phyloP scores from a whole-genome alignment of 2,329 filamentous ascomycete genomes.

The Fusarium sp. region DNA sequence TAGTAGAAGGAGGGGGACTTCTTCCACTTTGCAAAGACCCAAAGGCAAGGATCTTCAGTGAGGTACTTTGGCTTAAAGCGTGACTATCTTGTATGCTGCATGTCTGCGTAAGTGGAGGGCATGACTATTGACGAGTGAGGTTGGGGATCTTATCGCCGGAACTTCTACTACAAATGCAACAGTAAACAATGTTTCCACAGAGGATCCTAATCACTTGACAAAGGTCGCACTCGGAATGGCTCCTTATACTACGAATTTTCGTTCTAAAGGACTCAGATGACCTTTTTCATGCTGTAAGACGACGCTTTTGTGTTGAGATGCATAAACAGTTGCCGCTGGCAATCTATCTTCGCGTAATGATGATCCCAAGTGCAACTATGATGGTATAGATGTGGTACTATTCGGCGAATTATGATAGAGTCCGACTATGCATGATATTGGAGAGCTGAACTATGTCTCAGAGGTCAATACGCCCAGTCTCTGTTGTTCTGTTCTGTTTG shows the following conservation, averaged over 20 bases:
- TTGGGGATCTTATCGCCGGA: constrained; percentile 3
- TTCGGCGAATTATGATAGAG: neutral
- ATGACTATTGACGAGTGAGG: constrained; percentile 5
- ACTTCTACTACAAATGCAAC: neutral
- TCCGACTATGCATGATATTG: neutral
- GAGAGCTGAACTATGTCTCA: constrained; percentile 5
- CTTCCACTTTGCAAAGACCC: neutral
- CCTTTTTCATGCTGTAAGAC: neutral
- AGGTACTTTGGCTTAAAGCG: constrained; percentile 1
- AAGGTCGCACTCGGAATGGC: neutral
- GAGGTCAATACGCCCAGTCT: neutral
- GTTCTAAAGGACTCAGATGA: neutral
- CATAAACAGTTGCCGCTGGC: neutral
- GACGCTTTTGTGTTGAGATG: constrained; percentile 6
- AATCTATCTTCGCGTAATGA: neutral
- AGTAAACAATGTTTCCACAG: constrained; percentile 11
- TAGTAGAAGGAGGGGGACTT: constrained; percentile 6
- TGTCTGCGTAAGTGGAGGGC: constrained; percentile 2
- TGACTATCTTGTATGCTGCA: constrained; percentile 18
- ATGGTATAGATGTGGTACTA: neutral
- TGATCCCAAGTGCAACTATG: neutral
- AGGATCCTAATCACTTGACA: constrained; percentile 28
- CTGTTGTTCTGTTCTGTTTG: neutral
- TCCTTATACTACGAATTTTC: neutral
- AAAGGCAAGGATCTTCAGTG: constrained; percentile 9